These are phyloP conservation scores for Colletotrichum cuscutae DNA, from an alignment of 2,329 filamentous ascomycete species.

Conservation along the genomic window DNA sequence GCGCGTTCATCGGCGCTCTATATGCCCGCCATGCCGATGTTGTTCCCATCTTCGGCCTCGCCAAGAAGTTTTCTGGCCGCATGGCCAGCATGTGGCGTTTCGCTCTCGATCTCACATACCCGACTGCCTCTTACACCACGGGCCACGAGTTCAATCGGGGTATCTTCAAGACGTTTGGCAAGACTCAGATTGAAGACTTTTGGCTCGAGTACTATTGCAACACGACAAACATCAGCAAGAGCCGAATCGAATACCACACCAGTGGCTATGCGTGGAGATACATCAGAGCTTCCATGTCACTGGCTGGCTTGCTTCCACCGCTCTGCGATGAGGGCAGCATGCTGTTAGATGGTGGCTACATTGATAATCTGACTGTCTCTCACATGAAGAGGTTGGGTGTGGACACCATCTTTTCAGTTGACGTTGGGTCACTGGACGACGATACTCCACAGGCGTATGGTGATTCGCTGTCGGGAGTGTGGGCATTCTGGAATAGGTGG, in stretches of 20 bases:
- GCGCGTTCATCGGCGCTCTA: constrained; percentile 91
- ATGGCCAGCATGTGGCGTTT: constrained; percentile 99
- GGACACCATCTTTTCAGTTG: constrained; percentile 93
- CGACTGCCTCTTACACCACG: constrained; percentile 95
- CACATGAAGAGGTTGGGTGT: constrained; percentile 97
- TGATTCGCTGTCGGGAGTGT: constrained; percentile 93
- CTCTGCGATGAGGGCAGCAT: constrained; percentile 97
- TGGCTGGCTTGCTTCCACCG: constrained; percentile 91
- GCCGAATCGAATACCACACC: constrained; percentile 90
- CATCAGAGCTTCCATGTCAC: constrained; percentile 94
- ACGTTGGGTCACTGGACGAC: constrained; percentile 93
- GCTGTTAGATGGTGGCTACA: constrained; percentile 95
- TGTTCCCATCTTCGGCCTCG: constrained; percentile 94
- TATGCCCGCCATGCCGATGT: constrained; percentile 97
- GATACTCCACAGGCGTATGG: constrained; percentile 92
- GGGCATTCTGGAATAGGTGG: constrained; percentile 96
- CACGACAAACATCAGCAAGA: constrained; percentile 98
- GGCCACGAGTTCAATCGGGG: constrained; percentile 99
- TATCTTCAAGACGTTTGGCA: constrained; percentile 98
- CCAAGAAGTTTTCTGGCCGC: constrained; percentile 97
- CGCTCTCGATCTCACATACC: constrained; percentile 94
- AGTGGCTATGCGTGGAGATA: constrained; percentile 98
- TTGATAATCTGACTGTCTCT: constrained; percentile 95
- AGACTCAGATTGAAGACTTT: constrained; percentile 98
- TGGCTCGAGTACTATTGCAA: constrained; percentile 99